Conservation (phyloP, 345 rosid species). For the Brassica incana region DNA sequence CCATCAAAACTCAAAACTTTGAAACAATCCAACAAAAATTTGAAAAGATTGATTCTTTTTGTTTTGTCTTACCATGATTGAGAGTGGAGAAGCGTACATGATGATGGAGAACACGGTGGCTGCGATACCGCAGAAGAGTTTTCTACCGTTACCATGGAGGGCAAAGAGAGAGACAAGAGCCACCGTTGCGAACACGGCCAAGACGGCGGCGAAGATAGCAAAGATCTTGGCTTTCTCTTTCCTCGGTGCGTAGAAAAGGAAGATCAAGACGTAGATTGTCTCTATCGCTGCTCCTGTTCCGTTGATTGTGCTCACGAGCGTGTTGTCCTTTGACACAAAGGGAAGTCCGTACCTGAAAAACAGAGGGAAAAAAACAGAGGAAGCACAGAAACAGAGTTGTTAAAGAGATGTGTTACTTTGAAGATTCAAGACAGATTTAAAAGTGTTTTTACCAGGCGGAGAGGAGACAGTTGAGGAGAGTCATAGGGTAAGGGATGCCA, state of each 20-base stretch:
- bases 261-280: slow-evolving; percentile 62
- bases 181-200: slow-evolving; percentile 53
- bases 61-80: slow-evolving; percentile 70
- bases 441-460: slow-evolving; percentile 66
- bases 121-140: slow-evolving; percentile 80
- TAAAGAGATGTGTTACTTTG: neutral
- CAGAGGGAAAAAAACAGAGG: neutral
- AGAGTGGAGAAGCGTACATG: slow-evolving; percentile 97
- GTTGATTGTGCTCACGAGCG: slow-evolving; percentile 76
- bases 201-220: slow-evolving; percentile 56
- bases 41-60: neutral
- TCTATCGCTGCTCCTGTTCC: slow-evolving; percentile 82
- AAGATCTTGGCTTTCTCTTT: slow-evolving; percentile 74
- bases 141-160: slow-evolving; percentile 64
- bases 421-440: neutral
- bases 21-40: too few relatives aligned
- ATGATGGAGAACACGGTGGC: slow-evolving; percentile 84
- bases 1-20: neutral
- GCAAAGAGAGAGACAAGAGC: slow-evolving; percentile 70
- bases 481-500: slow-evolving; percentile 92
- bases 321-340: slow-evolving; percentile 77
- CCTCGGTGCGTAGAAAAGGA: slow-evolving; percentile 64
- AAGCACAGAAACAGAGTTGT: slow-evolving; percentile 5
- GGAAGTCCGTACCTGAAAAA: slow-evolving; percentile 88
- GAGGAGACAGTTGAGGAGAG: slow-evolving; percentile 93